Base-by-base conservation (phyloP, 73 alveolate genomes). In the Symbiodinium pilosum region DNA sequence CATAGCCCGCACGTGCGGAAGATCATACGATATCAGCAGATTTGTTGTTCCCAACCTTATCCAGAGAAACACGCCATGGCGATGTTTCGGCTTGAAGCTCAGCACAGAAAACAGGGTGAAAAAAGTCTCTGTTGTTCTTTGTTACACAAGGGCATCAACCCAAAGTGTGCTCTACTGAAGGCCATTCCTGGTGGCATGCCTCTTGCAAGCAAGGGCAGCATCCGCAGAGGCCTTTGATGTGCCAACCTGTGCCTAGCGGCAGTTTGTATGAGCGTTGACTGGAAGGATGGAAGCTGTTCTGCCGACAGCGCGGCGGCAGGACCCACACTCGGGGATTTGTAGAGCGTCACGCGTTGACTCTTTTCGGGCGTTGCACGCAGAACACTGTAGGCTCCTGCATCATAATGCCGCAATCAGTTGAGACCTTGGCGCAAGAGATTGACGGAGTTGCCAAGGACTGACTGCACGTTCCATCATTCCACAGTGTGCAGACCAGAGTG, bases 301-400 rank as follows among this genome's bases (percentile, higher is more conserved):
- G 81, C 81, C 81, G 81, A 64, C 81, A 64, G 34, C 34, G 41
- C 41, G 81, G 81, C 81, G 81, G 81, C 81, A 14, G 81, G 81
- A 30, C 12, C 1, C 4, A 54, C 73, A 54, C n/a, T n/a, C n/a
- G n/a, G n/a, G n/a, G n/a, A n/a, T n/a, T n/a, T n/a, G n/a, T n/a
- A n/a, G n/a, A n/a, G n/a, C n/a, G n/a, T n/a, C n/a, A n/a, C n/a
- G n/a, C n/a, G n/a, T n/a, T n/a, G n/a, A n/a, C n/a, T n/a, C n/a
- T n/a, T n/a, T n/a, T n/a, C n/a, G n/a, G n/a, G n/a, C n/a, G n/a
- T n/a, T n/a, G n/a, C n/a, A n/a, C n/a, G n/a, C n/a, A n/a, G n/a
- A n/a, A n/a, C 14, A 14, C 59, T 47, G 59, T 14, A 64, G 81
- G 81, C 81, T 64, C 81, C 38, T 64, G 81, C 38, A 30, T 30